Evolutionary conservation across 2,329 filamentous ascomycete genomes (phyloP).

Genomic region (Neospermospora avenae): DNA sequence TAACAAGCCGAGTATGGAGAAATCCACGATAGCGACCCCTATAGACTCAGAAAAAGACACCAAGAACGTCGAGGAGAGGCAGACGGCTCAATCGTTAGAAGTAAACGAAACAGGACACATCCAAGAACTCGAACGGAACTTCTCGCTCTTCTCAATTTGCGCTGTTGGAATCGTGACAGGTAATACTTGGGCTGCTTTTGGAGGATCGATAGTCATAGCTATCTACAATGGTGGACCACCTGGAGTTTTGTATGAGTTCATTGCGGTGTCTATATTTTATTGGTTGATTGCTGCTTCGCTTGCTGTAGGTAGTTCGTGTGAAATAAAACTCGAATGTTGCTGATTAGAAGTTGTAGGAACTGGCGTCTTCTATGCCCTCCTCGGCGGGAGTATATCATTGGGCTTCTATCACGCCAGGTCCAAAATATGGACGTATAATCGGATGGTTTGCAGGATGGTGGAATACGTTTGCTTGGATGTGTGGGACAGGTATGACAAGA

Average conservation of each 20-base stretch:
- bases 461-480: slow-evolving; percentile 47
- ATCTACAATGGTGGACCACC: slow-evolving; percentile 56
- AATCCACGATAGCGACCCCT: neutral
- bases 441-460: slow-evolving; percentile 51
- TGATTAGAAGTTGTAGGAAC: slow-evolving; percentile 18
- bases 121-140: slow-evolving; percentile 49
- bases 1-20: neutral
- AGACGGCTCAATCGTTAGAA: slow-evolving; percentile 13
- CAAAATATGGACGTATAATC: slow-evolving; percentile 42
- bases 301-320: slow-evolving; percentile 37
- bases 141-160: slow-evolving; percentile 45
- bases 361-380: slow-evolving; percentile 31
- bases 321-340: neutral
- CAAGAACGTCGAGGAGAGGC: slow-evolving; percentile 1
- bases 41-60: slow-evolving; percentile 16
- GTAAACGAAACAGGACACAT: slow-evolving; percentile 49
- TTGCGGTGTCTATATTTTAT: slow-evolving; percentile 48
- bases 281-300: slow-evolving; percentile 48
- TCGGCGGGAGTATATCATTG: slow-evolving; percentile 47
- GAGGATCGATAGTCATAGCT: slow-evolving; percentile 42
- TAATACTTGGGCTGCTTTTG: slow-evolving; percentile 45
- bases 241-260: slow-evolving; percentile 60
- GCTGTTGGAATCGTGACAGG: slow-evolving; percentile 44
- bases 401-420: slow-evolving; percentile 47
- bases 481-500: slow-evolving; percentile 20